Percentiles rank a stretch among this genome's conserved stretches.
phyloP scores from a whole-genome alignment of 2,329 filamentous ascomycete genomes.

The Hortaea werneckii region DNA sequence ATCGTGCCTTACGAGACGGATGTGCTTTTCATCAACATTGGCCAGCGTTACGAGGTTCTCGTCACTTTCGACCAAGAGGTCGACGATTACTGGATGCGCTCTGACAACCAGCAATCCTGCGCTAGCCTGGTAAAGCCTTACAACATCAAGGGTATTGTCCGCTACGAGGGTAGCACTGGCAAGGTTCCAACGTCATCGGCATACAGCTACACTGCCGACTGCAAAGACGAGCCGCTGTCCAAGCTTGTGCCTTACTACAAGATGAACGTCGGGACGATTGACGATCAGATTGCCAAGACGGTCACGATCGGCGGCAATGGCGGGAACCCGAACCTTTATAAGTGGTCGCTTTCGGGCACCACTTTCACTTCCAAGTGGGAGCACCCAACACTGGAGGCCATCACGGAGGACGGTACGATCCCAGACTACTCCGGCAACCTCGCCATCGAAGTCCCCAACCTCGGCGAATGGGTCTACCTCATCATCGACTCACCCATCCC shows the following conservation, averaged over 20 bases:
- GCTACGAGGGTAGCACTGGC: slow-evolving; percentile 22
- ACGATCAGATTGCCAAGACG: slow-evolving; percentile 20
- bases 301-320: slow-evolving; percentile 23
- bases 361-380: slow-evolving; percentile 30
- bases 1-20: slow-evolving; percentile 32
- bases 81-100: slow-evolving; percentile 38
- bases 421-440: slow-evolving; percentile 28
- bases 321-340: slow-evolving; percentile 29
- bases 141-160: slow-evolving; percentile 26
- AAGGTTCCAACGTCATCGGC: slow-evolving; percentile 25
- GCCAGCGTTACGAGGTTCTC: slow-evolving; percentile 40
- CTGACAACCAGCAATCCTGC: slow-evolving; percentile 32
- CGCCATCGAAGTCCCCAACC: slow-evolving; percentile 25
- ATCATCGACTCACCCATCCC: slow-evolving; percentile 31
- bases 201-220: slow-evolving; percentile 25
- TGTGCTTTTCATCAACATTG: slow-evolving; percentile 31
- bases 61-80: slow-evolving; percentile 34
- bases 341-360: slow-evolving; percentile 33
- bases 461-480: slow-evolving; percentile 33
- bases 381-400: slow-evolving; percentile 28
- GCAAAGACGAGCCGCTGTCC: slow-evolving; percentile 30
- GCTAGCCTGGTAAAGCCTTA: slow-evolving; percentile 21
- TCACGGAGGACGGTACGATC: slow-evolving; percentile 24
- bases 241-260: slow-evolving; percentile 26
- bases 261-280: slow-evolving; percentile 16